A percentile compares a stretch with the other conserved stretches of the same genome.
These are phyloP conservation scores for Penicillium fimorum DNA, from an alignment of 495 filamentous ascomycete genomes.

Conservation along the genomic window DNA sequence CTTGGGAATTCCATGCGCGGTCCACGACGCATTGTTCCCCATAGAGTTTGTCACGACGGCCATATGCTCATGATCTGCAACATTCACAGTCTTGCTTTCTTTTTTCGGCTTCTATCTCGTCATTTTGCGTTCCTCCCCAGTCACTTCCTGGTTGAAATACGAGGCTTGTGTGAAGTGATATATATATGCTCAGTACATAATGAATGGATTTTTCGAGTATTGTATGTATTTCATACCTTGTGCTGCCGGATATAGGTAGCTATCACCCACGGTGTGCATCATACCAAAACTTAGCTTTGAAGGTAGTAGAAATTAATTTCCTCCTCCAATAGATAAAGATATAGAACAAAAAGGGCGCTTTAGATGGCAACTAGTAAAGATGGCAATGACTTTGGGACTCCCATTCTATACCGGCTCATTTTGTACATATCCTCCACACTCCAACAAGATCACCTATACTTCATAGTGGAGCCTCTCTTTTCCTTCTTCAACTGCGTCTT, in stretches of 20 bases:
- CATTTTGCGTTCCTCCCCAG: neutral
- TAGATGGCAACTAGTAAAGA: neutral
- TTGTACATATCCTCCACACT: neutral
- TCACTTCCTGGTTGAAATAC: slow-evolving; percentile 6
- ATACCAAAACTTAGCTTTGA: neutral
- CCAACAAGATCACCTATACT: slow-evolving; percentile 38
- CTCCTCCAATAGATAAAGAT: neutral
- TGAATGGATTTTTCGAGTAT: slow-evolving; percentile 2
- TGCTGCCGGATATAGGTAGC: neutral
- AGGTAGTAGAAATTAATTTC: neutral
- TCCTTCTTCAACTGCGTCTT: slow-evolving; percentile 64
- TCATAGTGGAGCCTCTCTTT: slow-evolving; percentile 53
- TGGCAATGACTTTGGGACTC: neutral
- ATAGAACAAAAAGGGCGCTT: neutral
- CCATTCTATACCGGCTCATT: neutral
- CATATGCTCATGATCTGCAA: slow-evolving; percentile 27
- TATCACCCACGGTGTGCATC: neutral
- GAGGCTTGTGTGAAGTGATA: slow-evolving; percentile 10
- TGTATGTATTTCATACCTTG: neutral
- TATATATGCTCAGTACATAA: slow-evolving; percentile 24
- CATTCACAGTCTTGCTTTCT: slow-evolving; percentile 22
- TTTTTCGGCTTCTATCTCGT: slow-evolving; percentile 13
- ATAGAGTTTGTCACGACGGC: slow-evolving; percentile 41
- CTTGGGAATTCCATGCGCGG: slow-evolving; percentile 14
- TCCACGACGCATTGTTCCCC: slow-evolving; percentile 39